Conservation (phyloP, 495 filamentous ascomycete genomes). For the Aspergillus hancockii region DNA sequence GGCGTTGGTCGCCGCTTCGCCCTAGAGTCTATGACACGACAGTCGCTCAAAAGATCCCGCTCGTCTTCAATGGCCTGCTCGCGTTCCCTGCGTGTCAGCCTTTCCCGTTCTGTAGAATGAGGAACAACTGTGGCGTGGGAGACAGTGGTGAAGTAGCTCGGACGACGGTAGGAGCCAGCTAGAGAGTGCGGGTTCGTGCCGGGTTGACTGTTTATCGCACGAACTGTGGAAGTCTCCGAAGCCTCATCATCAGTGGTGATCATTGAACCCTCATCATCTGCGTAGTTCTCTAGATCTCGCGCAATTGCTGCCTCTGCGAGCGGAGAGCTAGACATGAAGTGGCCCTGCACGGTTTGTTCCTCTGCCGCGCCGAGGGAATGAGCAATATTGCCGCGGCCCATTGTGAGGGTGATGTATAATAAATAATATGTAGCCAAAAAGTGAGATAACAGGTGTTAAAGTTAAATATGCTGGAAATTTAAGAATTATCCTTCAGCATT, state of each 20-base stretch:
- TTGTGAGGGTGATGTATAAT: constrained; percentile 17
- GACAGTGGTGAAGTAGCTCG: constrained; percentile 63
- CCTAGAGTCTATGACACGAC: constrained; percentile 57
- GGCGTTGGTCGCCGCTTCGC: constrained; percentile 10
- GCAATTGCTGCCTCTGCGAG: constrained; percentile 70
- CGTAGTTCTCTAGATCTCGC: constrained; percentile 63
- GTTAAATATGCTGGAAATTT: background rate
- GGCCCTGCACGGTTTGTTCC: constrained; percentile 29
- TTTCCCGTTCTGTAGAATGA: constrained; percentile 45
- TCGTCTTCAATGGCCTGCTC: constrained; percentile 70
- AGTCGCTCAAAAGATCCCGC: constrained; percentile 73
- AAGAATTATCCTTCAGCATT: background rate
- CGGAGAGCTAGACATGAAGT: constrained; percentile 59
- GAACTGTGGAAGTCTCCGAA: constrained; percentile 51
- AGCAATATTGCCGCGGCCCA: constrained; percentile 22
- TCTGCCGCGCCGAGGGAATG: constrained; percentile 21
- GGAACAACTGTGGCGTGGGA: constrained; percentile 51
- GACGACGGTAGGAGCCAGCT: constrained; percentile 70
- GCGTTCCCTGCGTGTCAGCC: constrained; percentile 61
- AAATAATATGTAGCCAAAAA: background rate
- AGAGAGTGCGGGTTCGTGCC: constrained; percentile 51
- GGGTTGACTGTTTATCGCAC: constrained; percentile 37
- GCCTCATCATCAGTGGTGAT: constrained; percentile 42
- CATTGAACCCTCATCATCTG: constrained; percentile 47
- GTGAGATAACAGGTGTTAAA: background rate